These are phyloP conservation scores for Phytopythium aichiense DNA, from an alignment of 352 stramenopile genomes.

Conservation along the genomic window DNA sequence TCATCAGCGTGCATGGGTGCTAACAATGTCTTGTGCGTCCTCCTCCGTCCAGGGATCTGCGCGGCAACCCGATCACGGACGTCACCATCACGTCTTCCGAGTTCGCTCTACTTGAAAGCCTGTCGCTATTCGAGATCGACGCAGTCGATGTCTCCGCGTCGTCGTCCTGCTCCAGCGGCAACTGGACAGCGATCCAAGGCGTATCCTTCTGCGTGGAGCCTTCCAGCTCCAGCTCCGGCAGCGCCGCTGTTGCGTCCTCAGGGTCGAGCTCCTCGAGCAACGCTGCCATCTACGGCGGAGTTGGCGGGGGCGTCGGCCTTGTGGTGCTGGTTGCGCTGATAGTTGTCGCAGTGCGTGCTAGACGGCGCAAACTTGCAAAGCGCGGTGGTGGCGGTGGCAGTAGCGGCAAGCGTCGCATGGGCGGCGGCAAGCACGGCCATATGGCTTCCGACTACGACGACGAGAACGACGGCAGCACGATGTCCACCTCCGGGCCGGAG, in stretches of 20 bases:
- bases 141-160: background rate
- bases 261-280: background rate
- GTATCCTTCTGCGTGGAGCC: conserved; percentile 9
- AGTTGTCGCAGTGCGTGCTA: background rate
- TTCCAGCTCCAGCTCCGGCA: background rate
- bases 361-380: background rate
- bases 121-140: conserved; percentile 19
- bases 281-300: background rate
- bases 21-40: background rate
- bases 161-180: conserved; percentile 7
- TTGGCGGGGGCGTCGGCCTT: conserved; percentile 1
- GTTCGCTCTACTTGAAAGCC: conserved; percentile 20
- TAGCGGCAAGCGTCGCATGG: background rate
- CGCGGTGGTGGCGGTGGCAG: background rate
- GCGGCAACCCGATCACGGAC: conserved; percentile 26
- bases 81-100: conserved; percentile 27
- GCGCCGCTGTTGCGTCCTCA: background rate
- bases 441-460: background rate
- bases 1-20: background rate
- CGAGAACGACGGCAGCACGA: conserved; percentile 1
- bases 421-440: background rate
- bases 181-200: conserved; percentile 7
- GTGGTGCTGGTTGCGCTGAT: background rate
- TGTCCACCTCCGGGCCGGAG: conserved; percentile 6
- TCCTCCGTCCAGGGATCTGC: conserved; percentile 9